These are phyloP conservation scores for Hymenoscyphus albidus DNA, from an alignment of 2,329 filamentous ascomycete species.

Conservation along the genomic window DNA sequence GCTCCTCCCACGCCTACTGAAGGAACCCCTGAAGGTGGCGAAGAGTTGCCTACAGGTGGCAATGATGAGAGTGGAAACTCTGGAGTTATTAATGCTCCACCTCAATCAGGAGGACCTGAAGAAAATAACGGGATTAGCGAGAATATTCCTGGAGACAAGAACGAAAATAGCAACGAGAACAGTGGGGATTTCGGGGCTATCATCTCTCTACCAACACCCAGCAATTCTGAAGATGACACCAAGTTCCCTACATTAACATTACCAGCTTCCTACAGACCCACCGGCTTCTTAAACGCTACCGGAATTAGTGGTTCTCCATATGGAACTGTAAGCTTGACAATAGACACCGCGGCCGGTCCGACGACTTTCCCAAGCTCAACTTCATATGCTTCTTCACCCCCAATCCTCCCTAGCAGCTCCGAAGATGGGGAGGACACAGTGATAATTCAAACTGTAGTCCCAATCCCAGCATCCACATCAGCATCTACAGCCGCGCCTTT, in stretches of 20 bases:
- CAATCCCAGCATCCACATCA: neutral
- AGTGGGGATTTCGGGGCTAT: neutral
- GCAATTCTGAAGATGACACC: neutral
- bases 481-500: neutral
- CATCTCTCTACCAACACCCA: neutral
- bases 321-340: neutral
- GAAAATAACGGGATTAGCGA: neutral
- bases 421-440: neutral
- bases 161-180: slow-evolving; percentile 3
- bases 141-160: neutral
- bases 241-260: neutral
- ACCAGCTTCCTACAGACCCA: neutral
- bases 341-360: neutral
- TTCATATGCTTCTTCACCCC: neutral
- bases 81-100: too few species aligned
- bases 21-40: neutral
- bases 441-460: slow-evolving; percentile 3
- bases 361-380: neutral
- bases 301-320: neutral
- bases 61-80: neutral
- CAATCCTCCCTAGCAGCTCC: neutral
- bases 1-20: neutral
- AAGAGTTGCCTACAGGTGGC: neutral
- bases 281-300: neutral
- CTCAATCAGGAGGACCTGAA: too few species aligned